phyloP scores from a whole-genome alignment of 1,284 basidiomycete genomes.

The Uromyces viciae-fabae region DNA sequence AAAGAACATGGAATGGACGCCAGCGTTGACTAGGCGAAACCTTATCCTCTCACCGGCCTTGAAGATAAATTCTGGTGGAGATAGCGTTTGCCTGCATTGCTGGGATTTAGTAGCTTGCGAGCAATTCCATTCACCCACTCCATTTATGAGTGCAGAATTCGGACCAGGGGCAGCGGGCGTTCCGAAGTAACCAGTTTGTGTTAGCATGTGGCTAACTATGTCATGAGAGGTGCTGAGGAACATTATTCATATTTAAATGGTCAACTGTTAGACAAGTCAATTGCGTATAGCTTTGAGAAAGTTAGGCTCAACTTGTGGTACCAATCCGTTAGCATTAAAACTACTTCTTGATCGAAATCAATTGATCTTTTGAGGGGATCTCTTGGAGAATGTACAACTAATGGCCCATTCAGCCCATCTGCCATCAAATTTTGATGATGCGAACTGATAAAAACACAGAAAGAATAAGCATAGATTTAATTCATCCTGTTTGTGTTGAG shows the following conservation, averaged over 20 bases:
- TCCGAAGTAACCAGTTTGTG: slow-evolving; percentile 49
- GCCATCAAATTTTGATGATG: slow-evolving; percentile 37
- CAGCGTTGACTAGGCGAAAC: slow-evolving; percentile 61
- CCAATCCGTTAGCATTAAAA: slow-evolving; percentile 58
- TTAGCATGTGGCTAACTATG: slow-evolving; percentile 38
- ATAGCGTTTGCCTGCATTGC: background rate
- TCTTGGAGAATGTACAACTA: slow-evolving; percentile 52
- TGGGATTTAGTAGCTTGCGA: slow-evolving; percentile 14
- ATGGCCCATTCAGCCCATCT: slow-evolving; percentile 42
- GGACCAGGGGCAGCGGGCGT: slow-evolving; percentile 54
- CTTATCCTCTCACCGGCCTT: slow-evolving; percentile 51
- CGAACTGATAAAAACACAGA: background rate
- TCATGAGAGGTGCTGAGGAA: slow-evolving; percentile 47
- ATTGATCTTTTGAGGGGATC: slow-evolving; percentile 52
- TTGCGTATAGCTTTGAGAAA: too few relatives aligned
- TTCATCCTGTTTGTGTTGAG: background rate
- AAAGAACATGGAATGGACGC: slow-evolving; percentile 52
- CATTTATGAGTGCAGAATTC: slow-evolving; percentile 61
- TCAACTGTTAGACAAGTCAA: too few relatives aligned
- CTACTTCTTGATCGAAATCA: slow-evolving; percentile 52
- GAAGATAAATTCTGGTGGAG: slow-evolving; percentile 29
- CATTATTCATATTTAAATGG: too few relatives aligned
- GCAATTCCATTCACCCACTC: slow-evolving; percentile 50
- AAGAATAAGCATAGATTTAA: background rate
- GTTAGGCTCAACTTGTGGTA: slow-evolving; percentile 54